Percentiles rank a stretch among this genome's conserved stretches.
Conservation (phyloP, 495 filamentous ascomycete species). For the Articulospora tetracladia region DNA sequence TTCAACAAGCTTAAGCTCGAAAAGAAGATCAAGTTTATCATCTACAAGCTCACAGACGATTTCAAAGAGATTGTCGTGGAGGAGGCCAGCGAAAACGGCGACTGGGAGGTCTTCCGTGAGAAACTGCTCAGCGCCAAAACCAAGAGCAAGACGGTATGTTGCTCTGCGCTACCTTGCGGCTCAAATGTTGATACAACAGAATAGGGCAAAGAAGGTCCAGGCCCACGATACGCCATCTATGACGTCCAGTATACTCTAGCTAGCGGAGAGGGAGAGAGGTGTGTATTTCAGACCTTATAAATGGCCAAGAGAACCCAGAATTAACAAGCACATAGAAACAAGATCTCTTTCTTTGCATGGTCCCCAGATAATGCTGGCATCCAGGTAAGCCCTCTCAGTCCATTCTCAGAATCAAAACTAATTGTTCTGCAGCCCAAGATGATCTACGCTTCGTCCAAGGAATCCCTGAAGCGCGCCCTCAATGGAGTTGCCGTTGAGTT, state of each 20-base stretch:
- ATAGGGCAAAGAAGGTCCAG: conserved; percentile 57
- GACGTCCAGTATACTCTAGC: conserved; percentile 83
- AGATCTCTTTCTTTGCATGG: conserved; percentile 96
- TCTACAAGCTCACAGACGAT: conserved; percentile 95
- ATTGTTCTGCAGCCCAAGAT: conserved; percentile 64
- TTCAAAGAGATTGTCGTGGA: conserved; percentile 87
- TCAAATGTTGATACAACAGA: conserved; percentile 18
- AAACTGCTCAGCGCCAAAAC: conserved; percentile 66
- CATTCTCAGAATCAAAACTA: background rate
- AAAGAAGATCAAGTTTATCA: conserved; percentile 88
- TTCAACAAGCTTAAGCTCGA: conserved; percentile 92
- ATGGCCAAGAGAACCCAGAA: too few species aligned
- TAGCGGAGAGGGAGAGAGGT: conserved; percentile 80
- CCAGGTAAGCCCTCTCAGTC: conserved; percentile 57
- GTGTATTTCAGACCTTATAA: background rate
- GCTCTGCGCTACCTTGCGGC: conserved; percentile 33
- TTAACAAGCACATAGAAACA: conserved; percentile 57
- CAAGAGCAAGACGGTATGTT: conserved; percentile 39
- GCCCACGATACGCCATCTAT: conserved; percentile 90
- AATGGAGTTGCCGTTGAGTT: conserved; percentile 75
- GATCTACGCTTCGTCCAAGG: conserved; percentile 96
- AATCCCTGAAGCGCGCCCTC: conserved; percentile 82
- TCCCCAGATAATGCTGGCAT: conserved; percentile 79
- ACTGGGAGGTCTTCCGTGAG: conserved; percentile 75
- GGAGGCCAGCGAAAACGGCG: conserved; percentile 51